Conservation (phyloP, 306 rosid genomes). For the Fragaria nilgerrensis region DNA sequence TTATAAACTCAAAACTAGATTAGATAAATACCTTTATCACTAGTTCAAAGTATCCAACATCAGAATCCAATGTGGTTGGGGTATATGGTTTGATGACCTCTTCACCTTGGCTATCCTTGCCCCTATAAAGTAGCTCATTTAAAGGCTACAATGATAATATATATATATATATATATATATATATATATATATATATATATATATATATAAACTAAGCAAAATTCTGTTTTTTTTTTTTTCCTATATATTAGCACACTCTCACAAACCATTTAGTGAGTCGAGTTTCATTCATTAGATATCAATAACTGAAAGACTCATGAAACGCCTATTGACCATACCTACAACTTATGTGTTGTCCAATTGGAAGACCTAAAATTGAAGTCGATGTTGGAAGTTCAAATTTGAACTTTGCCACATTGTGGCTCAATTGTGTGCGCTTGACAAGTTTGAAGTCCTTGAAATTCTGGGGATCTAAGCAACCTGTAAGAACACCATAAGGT, state of each 20-base stretch:
- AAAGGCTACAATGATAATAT: constrained; percentile 4
- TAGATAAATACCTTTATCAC: constrained; percentile 70
- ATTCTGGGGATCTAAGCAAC: constrained; percentile 63
- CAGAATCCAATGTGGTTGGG: constrained; percentile 94
- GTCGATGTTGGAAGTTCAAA: constrained; percentile 78
- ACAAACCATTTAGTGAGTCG: neutral
- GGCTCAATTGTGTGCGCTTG: constrained; percentile 80
- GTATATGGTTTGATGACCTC: constrained; percentile 92
- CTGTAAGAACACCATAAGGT: constrained; percentile 39
- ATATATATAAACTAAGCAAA: neutral
- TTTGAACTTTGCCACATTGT: constrained; percentile 90
- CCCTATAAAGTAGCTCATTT: constrained; percentile 46
- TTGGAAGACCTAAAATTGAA: constrained; percentile 93
- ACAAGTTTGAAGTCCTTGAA: constrained; percentile 80
- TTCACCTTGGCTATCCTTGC: constrained; percentile 82
- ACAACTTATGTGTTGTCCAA: constrained; percentile 99
- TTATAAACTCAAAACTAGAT: neutral
- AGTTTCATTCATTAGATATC: neutral
- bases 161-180: neutral
- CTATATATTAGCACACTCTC: neutral
- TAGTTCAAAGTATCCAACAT: constrained; percentile 85
- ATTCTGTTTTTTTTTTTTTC: neutral
- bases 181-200: too few relatives aligned
- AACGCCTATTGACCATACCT: constrained; percentile 45
- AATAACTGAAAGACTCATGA: neutral